Percentiles rank a stretch among this genome's conserved stretches.
Conservation (phyloP, 352 stramenopile genomes). For the Globisporangium splendens region DNA sequence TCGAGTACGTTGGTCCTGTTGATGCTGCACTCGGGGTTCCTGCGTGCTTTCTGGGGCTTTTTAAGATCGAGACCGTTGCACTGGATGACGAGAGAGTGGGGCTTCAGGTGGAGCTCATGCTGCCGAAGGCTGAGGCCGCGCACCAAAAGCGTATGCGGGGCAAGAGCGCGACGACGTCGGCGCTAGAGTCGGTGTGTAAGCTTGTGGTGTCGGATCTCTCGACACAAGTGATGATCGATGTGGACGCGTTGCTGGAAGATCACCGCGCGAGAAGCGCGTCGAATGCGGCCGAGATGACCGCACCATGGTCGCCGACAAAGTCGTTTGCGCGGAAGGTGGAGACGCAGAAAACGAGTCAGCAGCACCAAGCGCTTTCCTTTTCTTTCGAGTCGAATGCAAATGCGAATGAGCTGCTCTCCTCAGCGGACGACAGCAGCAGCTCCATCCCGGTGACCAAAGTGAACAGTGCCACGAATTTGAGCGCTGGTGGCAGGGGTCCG, state of each 20-base stretch:
- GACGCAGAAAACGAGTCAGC: constrained; percentile 22
- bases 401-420: constrained; percentile 12
- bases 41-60: constrained; percentile 54
- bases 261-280: constrained; percentile 33
- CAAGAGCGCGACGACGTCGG: constrained; percentile 9
- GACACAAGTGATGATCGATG: constrained; percentile 50
- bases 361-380: constrained; percentile 30
- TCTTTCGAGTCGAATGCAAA: constrained; percentile 19
- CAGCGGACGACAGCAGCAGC: too few relatives aligned
- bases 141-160: constrained; percentile 2
- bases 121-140: constrained; percentile 20
- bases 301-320: constrained; percentile 30
- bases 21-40: constrained; percentile 45
- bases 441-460: constrained; percentile 4
- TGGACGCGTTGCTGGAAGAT: constrained; percentile 48
- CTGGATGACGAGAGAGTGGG: constrained; percentile 37
- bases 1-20: constrained; percentile 51
- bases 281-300: constrained; percentile 24
- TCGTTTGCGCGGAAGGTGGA: constrained; percentile 30
- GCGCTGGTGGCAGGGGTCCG: background rate
- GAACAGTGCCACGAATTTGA: constrained; percentile 8
- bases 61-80: constrained; percentile 45
- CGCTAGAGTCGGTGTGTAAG: constrained; percentile 29
- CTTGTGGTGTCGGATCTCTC: constrained; percentile 47
- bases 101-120: constrained; percentile 53